Evolutionary conservation across 441 rosid genomes (phyloP).

Genomic region (Pelargonium cotyledonis): DNA sequence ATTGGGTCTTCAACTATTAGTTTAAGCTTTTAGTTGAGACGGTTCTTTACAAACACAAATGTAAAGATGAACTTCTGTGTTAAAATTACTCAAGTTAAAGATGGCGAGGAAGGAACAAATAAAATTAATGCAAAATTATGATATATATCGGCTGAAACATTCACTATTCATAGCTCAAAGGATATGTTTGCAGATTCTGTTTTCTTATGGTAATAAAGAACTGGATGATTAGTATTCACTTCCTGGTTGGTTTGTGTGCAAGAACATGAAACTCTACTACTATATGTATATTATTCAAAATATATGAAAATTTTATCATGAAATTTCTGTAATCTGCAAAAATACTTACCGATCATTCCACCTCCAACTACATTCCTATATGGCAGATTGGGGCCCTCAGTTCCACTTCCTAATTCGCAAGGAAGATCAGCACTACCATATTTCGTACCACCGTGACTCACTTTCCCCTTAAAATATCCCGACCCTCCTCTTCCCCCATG

Average conservation of each 20-base stretch:
- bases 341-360: slow-evolving; percentile 82
- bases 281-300: not conserved
- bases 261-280: not conserved
- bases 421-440: slow-evolving; percentile 93
- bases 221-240: not conserved
- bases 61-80: not conserved
- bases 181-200: not conserved
- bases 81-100: not conserved
- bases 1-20: not conserved
- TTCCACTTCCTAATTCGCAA: slow-evolving; percentile 97
- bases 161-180: not conserved
- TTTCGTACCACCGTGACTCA: slow-evolving; percentile 71
- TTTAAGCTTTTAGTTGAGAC: not conserved
- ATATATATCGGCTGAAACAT: not conserved
- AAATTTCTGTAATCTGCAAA: slow-evolving; percentile 6
- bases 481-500: slow-evolving; percentile 98
- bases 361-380: slow-evolving; percentile 75
- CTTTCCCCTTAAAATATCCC: slow-evolving; percentile 77
- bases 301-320: not conserved
- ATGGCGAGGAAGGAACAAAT: not conserved
- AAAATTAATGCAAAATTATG: not conserved
- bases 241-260: not conserved
- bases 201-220: not conserved
- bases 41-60: not conserved
- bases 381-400: slow-evolving; percentile 66